Percentiles rank a stretch among this genome's conserved stretches.
These are phyloP conservation scores for Casuarina cunninghamiana DNA, from an alignment of 306 rosid species.

Conservation along the genomic window DNA sequence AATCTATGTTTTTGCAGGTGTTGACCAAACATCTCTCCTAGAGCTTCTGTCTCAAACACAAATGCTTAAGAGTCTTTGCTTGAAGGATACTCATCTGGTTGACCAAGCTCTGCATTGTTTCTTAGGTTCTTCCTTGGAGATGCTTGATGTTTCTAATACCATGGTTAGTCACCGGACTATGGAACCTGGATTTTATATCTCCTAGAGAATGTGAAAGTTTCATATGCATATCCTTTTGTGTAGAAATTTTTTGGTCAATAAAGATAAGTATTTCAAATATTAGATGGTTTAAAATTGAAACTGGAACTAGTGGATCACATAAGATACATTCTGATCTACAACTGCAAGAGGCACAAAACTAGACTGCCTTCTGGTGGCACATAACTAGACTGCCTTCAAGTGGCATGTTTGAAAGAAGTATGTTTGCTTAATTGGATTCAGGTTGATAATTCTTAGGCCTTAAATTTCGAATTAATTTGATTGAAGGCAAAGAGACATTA, in stretches of 20 bases:
- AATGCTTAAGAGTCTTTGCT: slow-evolving; percentile 66
- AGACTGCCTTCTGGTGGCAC: neutral
- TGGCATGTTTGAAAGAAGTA: neutral
- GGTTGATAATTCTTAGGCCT: neutral
- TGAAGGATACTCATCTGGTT: slow-evolving; percentile 58
- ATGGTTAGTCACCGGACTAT: slow-evolving; percentile 49
- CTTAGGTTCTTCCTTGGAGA: slow-evolving; percentile 69
- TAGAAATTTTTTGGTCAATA: neutral
- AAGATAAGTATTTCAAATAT: neutral
- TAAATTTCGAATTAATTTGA: slow-evolving; percentile 2
- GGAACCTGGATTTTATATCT: slow-evolving; percentile 23
- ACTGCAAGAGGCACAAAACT: neutral
- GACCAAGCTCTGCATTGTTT: slow-evolving; percentile 62
- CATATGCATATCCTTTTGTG: slow-evolving; percentile 7
- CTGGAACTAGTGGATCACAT: slow-evolving; percentile 20
- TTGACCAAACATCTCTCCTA: slow-evolving; percentile 49
- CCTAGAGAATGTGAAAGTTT: slow-evolving; percentile 8
- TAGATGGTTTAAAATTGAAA: slow-evolving; percentile 4
- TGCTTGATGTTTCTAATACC: slow-evolving; percentile 79
- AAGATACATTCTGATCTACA: slow-evolving; percentile 17
- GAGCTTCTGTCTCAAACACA: slow-evolving; percentile 61
- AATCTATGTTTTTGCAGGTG: slow-evolving; percentile 36
- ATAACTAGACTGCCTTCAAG: neutral
- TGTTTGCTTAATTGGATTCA: slow-evolving; percentile 14
- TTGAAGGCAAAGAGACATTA: slow-evolving; percentile 26